phyloP scores from a whole-genome alignment of 495 filamentous ascomycete genomes.

The Aspergillus heteromorphus region DNA sequence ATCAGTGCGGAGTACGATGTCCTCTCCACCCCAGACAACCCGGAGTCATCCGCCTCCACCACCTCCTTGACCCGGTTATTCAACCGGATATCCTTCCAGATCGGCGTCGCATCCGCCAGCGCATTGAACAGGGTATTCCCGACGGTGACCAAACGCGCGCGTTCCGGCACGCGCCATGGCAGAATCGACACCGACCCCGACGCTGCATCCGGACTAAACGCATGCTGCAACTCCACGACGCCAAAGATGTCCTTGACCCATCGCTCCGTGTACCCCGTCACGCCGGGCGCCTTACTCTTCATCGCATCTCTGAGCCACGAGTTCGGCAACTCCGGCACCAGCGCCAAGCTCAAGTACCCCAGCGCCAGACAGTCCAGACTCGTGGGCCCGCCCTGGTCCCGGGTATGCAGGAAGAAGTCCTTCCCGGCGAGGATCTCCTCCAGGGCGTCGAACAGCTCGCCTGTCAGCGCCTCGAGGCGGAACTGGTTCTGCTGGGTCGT shows the following conservation, averaged over 20 bases:
- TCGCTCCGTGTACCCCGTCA: constrained; percentile 51
- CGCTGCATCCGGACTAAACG: constrained; percentile 12
- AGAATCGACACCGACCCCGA: constrained; percentile 18
- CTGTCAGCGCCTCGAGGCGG: constrained; percentile 61
- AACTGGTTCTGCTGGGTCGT: constrained; percentile 50
- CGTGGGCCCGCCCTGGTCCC: constrained; percentile 39
- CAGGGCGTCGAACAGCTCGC: constrained; percentile 64
- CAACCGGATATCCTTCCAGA: constrained; percentile 33
- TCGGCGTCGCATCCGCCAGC: constrained; percentile 37
- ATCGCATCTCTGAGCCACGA: constrained; percentile 66
- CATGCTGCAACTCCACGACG: constrained; percentile 23
- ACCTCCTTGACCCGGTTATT: constrained; percentile 31
- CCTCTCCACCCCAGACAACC: constrained; percentile 22
- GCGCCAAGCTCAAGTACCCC: constrained; percentile 71
- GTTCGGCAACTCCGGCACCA: constrained; percentile 64
- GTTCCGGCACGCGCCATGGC: constrained; percentile 34
- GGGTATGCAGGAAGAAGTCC: constrained; percentile 44
- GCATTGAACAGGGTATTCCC: constrained; percentile 34
- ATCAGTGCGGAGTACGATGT: constrained; percentile 23
- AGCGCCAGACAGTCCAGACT: constrained; percentile 72
- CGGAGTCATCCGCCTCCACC: constrained; percentile 24
- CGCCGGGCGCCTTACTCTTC: constrained; percentile 44
- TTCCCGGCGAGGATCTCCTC: constrained; percentile 56
- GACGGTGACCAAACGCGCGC: constrained; percentile 28
- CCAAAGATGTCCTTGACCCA: constrained; percentile 40